Evolutionary conservation across 768 basidiomycete genomes (phyloP).

Genomic region (Daedaleopsis sinensis): DNA sequence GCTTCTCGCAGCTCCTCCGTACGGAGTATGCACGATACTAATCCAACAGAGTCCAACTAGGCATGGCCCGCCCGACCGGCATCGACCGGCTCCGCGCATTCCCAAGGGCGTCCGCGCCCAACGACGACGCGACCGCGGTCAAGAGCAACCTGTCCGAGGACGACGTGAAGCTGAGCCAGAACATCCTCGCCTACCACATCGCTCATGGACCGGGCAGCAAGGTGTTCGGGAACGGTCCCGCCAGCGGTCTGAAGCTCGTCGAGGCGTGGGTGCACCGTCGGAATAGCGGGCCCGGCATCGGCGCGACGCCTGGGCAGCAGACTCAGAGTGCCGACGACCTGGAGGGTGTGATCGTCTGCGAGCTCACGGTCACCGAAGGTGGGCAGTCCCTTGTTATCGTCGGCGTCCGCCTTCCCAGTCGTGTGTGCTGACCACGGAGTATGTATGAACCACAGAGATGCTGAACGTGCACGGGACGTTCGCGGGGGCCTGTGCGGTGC

Average conservation of each 20-base stretch:
- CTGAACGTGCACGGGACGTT: constrained; percentile 29
- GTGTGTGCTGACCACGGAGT: too few relatives aligned
- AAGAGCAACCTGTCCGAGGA: constrained; percentile 25
- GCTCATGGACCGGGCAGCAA: constrained; percentile 18
- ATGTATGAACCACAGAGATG: constrained; percentile 22
- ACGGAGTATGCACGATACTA: too few relatives aligned
- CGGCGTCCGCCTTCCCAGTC: neutral
- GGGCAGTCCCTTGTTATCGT: neutral
- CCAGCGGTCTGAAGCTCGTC: constrained; percentile 23
- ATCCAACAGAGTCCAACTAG: too few relatives aligned
- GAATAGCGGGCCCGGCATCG: neutral
- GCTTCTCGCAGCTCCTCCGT: too few relatives aligned
- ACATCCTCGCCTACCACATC: constrained; percentile 28
- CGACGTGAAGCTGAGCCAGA: constrained; percentile 23
- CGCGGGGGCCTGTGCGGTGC: constrained; percentile 23
- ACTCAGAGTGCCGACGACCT: constrained; percentile 5
- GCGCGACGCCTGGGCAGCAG: neutral
- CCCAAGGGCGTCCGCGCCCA: constrained; percentile 28
- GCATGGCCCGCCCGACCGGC: neutral
- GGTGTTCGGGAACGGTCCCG: constrained; percentile 24
- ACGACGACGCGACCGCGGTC: constrained; percentile 24
- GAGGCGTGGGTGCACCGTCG: constrained; percentile 20
- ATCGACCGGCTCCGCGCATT: constrained; percentile 17
- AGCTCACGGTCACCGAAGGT: constrained; percentile 27
- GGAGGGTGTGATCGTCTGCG: constrained; percentile 25